Base-by-base conservation (phyloP, 371 early-diverging fungal genomes). In the Phascolomyces articulosus region DNA sequence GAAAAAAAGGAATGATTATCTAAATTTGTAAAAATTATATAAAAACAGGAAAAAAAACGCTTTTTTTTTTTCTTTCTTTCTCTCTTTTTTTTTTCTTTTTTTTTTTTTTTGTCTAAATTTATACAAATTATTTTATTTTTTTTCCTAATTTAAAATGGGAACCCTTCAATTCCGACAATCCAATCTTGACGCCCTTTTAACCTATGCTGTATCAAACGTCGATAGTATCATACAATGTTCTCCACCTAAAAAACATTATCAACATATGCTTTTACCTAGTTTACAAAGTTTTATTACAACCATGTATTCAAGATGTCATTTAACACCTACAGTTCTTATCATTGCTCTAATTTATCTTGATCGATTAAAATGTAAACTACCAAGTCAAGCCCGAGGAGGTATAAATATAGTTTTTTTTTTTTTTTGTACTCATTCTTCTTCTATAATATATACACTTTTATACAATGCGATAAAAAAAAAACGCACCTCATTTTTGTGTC, bases 331-430 rank as follows among this genome's bases (percentile, higher is more conserved):
- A 15, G 77, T 77, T 11, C 70, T 89, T 7, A 85, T 88, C 13
- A 79, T 88, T 27, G 85, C 88, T 0, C 67, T 90, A 62, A 85
- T 91, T 11, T 91, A 91, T 64, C 82, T 91, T 29, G 82, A 88
- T 34, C 78, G 90, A 27, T 75, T 91, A 38, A 85, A 89, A 64
- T 76, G 68, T 47, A 78, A 80, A 21, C 60, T 90, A 51, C 87
- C 89, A 0, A 65, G 64, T 31, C 72, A 80, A 64, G 87, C 90
- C 49, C 84, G 84, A 49, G 90, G 90, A 31, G 77, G 77, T 77
- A 68, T 55, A 54, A 26, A 18, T 26, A 15, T 21, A 13, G 34
- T 58, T 15, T 3, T 8, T 40, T 24, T 16, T 23, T 7, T 18
- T 40, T 18, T 11, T 18, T 4, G 10, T 1, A 24, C n/a, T n/a